Evolutionary conservation across 2,329 filamentous ascomycete species (phyloP), one percentile per base, ranked within the genome.

Genomic region (Mariannaea elegans): DNA sequence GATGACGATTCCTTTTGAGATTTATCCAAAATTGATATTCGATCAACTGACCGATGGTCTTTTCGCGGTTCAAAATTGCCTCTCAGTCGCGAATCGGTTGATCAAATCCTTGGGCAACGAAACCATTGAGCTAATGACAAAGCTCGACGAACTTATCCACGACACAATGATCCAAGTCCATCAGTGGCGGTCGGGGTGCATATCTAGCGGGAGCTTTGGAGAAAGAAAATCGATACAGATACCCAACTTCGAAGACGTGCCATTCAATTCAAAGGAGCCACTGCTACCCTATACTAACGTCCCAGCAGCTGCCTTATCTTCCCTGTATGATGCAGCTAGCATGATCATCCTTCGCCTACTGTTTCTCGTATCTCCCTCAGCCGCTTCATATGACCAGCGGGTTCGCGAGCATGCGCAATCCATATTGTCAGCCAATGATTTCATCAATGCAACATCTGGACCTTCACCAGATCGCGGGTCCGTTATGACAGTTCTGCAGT

Each of bases 381-480:
- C 51, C 5, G 13, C 27, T 32, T 44, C 27, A 3, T 12, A 54
- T 27, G 31, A 54, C 16, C 0, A 19, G 2, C 10, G 8, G 9
- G 19, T 34, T 18, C 44, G 14, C 5, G 42, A 54, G 16, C 59
- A 61, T 27, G 49, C 54, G 4, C 23, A 58, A 8, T 53, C 59
- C 19, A 58, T 61, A n/a, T 13, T 61, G 7, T 49, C 48, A 12
- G 42, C 59, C 1, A 53, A 52, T 18, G 16, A 61, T 7, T 52
- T 61, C 44, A 52, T 61, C 9, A 44, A 48, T 12, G 44, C 24
- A 10, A 13, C 39, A 31, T 53, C 34, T 38, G 59, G 59, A 2
- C 59, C 54, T 21, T 18, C 54, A 1, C 54, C 54, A n/a, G 59
- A 61, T 18, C 59, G 59, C 5, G 59, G 59, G 7, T 58, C 59